phyloP scores from a whole-genome alignment of 2,329 filamentous ascomycete species.

The Alternaria gansuensis region DNA sequence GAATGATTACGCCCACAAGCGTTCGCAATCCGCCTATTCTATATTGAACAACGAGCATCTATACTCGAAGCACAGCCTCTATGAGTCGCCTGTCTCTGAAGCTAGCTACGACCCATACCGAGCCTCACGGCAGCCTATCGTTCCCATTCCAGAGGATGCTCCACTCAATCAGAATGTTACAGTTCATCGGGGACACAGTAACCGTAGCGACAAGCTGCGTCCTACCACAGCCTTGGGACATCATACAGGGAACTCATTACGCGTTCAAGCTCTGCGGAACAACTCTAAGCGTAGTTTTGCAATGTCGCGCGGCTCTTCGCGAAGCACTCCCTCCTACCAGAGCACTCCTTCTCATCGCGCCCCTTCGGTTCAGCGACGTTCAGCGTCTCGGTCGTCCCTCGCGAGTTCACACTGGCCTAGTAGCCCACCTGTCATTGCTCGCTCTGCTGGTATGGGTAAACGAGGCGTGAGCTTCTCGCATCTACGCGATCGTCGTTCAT shows the following conservation, averaged over 20 bases:
- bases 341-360: conserved; percentile 43
- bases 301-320: conserved; percentile 44
- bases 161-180: conserved; percentile 71
- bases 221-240: conserved; percentile 50
- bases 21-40: conserved; percentile 64
- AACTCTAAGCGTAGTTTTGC: conserved; percentile 46
- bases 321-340: conserved; percentile 25
- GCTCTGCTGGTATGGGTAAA: conserved; percentile 63
- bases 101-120: conserved; percentile 87
- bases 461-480: conserved; percentile 72
- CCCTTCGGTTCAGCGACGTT: conserved; percentile 33
- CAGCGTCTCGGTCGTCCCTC: conserved; percentile 55
- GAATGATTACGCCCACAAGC: conserved; percentile 46
- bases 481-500: conserved; percentile 55
- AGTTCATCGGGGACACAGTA: conserved; percentile 65
- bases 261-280: conserved; percentile 53
- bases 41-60: conserved; percentile 65
- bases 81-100: conserved; percentile 59
- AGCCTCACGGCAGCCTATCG: conserved; percentile 67
- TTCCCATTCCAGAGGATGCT: conserved; percentile 56
- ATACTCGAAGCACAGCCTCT: conserved; percentile 59
- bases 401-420: conserved; percentile 59
- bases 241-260: conserved; percentile 55
- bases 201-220: conserved; percentile 47
- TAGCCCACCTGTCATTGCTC: conserved; percentile 59